A percentile compares a stretch with the other conserved stretches of the same genome.
Evolutionary conservation across 306 rosid species (phyloP).

Genomic region (Leucaena leucocephala): DNA sequence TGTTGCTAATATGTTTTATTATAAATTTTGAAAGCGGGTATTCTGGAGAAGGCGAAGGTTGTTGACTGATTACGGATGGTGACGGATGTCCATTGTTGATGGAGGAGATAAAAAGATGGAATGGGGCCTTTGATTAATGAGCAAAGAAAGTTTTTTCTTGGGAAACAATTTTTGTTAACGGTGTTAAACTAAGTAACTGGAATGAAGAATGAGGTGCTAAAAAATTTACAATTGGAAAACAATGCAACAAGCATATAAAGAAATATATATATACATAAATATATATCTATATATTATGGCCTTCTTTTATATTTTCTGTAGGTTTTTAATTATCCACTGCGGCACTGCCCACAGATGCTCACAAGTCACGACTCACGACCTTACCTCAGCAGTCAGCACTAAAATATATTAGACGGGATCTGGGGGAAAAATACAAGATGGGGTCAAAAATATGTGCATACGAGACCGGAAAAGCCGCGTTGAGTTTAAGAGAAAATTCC

Average conservation of each 20-base stretch:
- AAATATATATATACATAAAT: no score
- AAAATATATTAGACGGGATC: background rate
- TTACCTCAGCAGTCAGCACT: background rate
- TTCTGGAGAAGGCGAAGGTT: background rate
- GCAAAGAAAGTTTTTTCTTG: no score
- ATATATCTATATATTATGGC: no score
- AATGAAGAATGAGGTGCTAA: no score
- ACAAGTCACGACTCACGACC: background rate
- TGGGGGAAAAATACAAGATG: background rate
- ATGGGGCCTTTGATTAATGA: background rate
- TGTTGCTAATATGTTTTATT: no score
- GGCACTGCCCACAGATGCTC: background rate
- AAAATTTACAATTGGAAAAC: background rate
- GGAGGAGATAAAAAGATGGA: background rate
- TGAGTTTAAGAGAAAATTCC: constrained; percentile 38
- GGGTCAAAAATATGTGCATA: background rate
- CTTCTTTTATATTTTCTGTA: no score
- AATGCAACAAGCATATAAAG: background rate
- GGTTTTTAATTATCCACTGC: no score
- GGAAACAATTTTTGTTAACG: no score
- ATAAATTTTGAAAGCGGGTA: background rate
- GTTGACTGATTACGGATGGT: background rate
- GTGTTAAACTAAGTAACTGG: no score
- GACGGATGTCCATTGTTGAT: background rate
- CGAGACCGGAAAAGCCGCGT: constrained; percentile 42